phyloP scores from a whole-genome alignment of 2,329 filamentous ascomycete species.

The Aspergillus neoniger region DNA sequence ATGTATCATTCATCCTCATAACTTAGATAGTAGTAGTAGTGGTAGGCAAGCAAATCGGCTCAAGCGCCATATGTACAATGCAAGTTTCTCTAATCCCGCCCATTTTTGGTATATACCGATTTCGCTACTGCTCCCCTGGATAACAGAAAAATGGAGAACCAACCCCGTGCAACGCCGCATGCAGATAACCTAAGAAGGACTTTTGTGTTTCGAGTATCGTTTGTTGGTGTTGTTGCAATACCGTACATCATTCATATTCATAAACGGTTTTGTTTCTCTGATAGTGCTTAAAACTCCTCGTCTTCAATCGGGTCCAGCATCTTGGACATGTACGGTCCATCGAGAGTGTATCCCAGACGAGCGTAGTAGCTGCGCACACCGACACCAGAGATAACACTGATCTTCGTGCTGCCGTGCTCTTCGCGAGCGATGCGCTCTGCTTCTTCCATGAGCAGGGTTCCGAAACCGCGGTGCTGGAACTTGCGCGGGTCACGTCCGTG shows the following conservation, averaged over 20 bases:
- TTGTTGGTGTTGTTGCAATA: neutral
- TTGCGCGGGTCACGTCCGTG: constrained; percentile 93
- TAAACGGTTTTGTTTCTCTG: neutral
- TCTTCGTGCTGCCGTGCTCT: constrained; percentile 91
- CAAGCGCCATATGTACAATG: constrained; percentile 3
- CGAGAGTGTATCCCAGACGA: constrained; percentile 88
- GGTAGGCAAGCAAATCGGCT: neutral
- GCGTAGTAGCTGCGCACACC: constrained; percentile 94
- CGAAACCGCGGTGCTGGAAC: constrained; percentile 98
- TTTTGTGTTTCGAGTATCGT: neutral
- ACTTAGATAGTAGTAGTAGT: neutral
- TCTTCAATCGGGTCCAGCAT: constrained; percentile 46
- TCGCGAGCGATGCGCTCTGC: constrained; percentile 92
- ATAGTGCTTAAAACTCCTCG: constrained; percentile 25
- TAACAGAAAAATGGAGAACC: neutral
- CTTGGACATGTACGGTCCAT: constrained; percentile 77
- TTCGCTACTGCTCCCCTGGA: neutral
- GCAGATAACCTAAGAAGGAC: neutral
- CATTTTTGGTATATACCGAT: neutral
- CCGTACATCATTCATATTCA: neutral
- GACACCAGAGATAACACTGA: constrained; percentile 96
- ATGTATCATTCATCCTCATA: neutral
- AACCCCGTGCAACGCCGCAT: constrained; percentile 1
- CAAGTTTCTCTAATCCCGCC: neutral
- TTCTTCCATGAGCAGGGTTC: constrained; percentile 95